Evolutionary conservation across 805 yeast genomes (phyloP), one percentile per base, ranked within the genome.

Genomic region (Kazachstania taianensis): DNA sequence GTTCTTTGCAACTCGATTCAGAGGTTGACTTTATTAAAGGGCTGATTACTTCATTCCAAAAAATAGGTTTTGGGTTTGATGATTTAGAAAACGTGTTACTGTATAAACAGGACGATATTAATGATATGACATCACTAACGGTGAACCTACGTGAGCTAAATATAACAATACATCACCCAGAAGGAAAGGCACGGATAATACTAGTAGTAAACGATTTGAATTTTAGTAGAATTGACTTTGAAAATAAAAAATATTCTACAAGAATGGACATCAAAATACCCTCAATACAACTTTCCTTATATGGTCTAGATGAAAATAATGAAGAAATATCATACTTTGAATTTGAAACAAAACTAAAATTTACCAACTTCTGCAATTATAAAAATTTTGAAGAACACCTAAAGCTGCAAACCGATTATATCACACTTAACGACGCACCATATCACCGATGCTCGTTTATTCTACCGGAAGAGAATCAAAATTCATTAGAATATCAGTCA

Each of bases 381-480:
- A 57, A 62, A 9, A 62, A 73, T 40, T 69, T 68, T 42, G 53
- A 28, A 9, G 25, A 52, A 0, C 66, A 67, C 9, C 57, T 73
- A 35, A 48, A 51, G 7, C 49, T 59, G 14, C 96, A 87, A 52
- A 77, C 77, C 35, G 63, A 65, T 2, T 94, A 82, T 54, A 58
- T 87, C 2, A 60, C 72, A 14, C 44, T 63, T 5, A 81, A 84
- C 47, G 98, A 92, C 63, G 81, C 82, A 0, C 85, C 95, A 0
- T 85, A 75, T 42, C 92, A 84, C 45, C 61, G 98, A 37, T 64
- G 76, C 15, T 78, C 92, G 0, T 87, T 85, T 52, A 55, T 89
- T 20, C 53, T 89, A 7, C 69, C 71, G 3, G 67, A 66, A 5
- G 65, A 67, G 10, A 59, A 61, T 10, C 69, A 78, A 36, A 70